Conservation (phyloP, 805 yeast species). For the Lipomyces lipofer region DNA sequence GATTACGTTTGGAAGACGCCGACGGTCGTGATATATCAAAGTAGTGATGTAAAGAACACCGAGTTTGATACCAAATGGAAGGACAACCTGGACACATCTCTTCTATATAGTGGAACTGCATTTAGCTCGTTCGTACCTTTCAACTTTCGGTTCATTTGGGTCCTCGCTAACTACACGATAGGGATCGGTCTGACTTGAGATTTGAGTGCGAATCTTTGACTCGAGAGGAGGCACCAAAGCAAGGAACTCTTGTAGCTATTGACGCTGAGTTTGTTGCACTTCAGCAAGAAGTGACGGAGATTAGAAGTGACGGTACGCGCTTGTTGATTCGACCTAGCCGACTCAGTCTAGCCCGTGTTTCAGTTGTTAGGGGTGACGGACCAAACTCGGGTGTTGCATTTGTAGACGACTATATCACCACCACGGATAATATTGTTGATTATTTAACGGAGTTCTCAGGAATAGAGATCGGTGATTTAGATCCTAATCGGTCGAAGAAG, state of each 20-base stretch:
- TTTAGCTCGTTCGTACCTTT: slow-evolving; percentile 8
- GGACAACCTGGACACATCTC: slow-evolving; percentile 55
- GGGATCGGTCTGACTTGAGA: slow-evolving; percentile 57
- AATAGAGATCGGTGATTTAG: slow-evolving; percentile 88
- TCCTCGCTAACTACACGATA: slow-evolving; percentile 46
- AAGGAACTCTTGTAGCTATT: slow-evolving; percentile 81
- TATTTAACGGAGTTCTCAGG: slow-evolving; percentile 91
- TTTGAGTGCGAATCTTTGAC: slow-evolving; percentile 71
- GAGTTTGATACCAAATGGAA: slow-evolving; percentile 53
- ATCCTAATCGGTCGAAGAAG: slow-evolving; percentile 62
- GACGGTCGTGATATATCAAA: slow-evolving; percentile 65
- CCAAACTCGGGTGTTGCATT: slow-evolving; percentile 70
- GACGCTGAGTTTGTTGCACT: slow-evolving; percentile 95
- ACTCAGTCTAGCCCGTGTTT: slow-evolving; percentile 81
- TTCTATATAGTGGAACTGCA: slow-evolving; percentile 64
- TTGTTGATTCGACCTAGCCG: slow-evolving; percentile 71
- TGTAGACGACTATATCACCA: slow-evolving; percentile 88
- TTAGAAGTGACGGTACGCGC: slow-evolving; percentile 69
- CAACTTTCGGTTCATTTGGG: background rate
- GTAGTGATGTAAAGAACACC: slow-evolving; percentile 34
- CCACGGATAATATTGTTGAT: slow-evolving; percentile 67
- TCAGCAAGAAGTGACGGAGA: slow-evolving; percentile 75
- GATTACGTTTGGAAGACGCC: slow-evolving; percentile 83
- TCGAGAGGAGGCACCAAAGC: slow-evolving; percentile 64
- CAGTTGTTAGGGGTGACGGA: slow-evolving; percentile 71